Evolutionary conservation across 495 filamentous ascomycete species (phyloP).

Genomic region (Aspergillus indologenus): DNA sequence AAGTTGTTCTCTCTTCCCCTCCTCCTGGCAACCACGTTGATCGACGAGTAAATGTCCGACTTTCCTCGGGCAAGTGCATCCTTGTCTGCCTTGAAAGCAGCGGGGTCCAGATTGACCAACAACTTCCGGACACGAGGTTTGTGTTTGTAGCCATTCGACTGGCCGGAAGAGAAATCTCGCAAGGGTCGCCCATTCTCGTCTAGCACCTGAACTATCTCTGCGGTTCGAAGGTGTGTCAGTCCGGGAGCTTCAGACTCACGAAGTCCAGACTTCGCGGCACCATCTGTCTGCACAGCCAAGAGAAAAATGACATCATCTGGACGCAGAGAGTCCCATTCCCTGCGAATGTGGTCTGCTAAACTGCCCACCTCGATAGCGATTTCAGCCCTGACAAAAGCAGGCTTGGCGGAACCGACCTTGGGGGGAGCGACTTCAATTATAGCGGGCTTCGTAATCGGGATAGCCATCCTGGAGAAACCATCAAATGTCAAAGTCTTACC

Average conservation of each 20-base stretch:
- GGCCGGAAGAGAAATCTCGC: constrained; percentile 52
- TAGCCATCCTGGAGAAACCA: constrained; percentile 88
- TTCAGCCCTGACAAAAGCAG: constrained; percentile 84
- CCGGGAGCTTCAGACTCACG: constrained; percentile 54
- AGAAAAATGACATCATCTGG: constrained; percentile 90
- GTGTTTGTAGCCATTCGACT: constrained; percentile 50
- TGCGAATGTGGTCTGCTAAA: constrained; percentile 67
- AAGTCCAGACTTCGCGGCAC: constrained; percentile 50
- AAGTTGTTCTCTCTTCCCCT: constrained; percentile 95
- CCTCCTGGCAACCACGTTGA: constrained; percentile 85
- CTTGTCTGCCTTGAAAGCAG: constrained; percentile 74
- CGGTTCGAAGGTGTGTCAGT: constrained; percentile 72
- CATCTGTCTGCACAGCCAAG: constrained; percentile 59
- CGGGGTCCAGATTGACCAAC: constrained; percentile 77
- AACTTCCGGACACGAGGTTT: constrained; percentile 63
- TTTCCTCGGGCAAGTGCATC: constrained; percentile 61
- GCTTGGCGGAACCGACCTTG: constrained; percentile 78
- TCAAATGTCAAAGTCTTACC: constrained; percentile 66
- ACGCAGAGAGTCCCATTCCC: constrained; percentile 88
- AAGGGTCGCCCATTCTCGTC: constrained; percentile 83
- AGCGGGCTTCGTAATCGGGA: constrained; percentile 80
- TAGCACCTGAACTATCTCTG: constrained; percentile 81
- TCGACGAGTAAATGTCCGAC: constrained; percentile 73
- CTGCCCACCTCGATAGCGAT: constrained; percentile 82
- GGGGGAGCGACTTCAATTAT: constrained; percentile 84